phyloP scores from a whole-genome alignment of 257 asterid species.

The Ocimum tenuiflorum region DNA sequence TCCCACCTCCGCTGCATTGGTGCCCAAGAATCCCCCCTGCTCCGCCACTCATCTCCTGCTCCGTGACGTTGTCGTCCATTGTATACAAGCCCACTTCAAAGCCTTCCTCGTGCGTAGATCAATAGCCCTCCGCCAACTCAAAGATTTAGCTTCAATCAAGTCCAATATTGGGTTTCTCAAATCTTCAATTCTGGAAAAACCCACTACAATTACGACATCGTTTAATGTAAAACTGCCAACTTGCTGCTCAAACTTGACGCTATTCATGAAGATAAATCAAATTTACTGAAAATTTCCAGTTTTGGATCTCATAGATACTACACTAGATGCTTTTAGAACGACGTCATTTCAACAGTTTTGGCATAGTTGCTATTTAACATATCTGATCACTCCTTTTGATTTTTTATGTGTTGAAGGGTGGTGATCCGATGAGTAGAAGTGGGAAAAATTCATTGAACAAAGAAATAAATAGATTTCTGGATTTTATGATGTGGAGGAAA shows the following conservation, averaged over 20 bases:
- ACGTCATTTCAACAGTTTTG: background rate
- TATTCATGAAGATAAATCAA: constrained; percentile 41
- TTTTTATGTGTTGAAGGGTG: constrained; percentile 43
- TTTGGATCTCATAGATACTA: background rate
- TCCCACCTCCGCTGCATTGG: too few species aligned
- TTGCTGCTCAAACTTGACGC: constrained; percentile 56
- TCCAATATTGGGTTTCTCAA: constrained; percentile 45
- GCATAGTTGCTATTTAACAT: background rate
- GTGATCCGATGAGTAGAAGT: constrained; percentile 75
- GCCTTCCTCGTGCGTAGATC: constrained; percentile 75
- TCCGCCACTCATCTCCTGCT: constrained; percentile 33
- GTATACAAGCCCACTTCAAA: constrained; percentile 69
- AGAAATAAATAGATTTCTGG: constrained; percentile 51
- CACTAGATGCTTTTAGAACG: too few species aligned
- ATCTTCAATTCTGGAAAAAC: constrained; percentile 36
- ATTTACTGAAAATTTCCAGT: background rate
- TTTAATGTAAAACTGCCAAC: constrained; percentile 34
- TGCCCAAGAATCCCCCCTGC: constrained; percentile 57
- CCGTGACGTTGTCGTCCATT: constrained; percentile 66
- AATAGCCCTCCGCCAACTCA: constrained; percentile 72
- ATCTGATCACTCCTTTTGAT: background rate
- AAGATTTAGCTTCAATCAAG: constrained; percentile 62
- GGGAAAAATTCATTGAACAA: constrained; percentile 50
- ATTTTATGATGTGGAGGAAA: too few species aligned
- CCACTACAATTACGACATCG: constrained; percentile 34